Conservation (phyloP, 352 stramenopile genomes). For the Globisporangium nodosum region DNA sequence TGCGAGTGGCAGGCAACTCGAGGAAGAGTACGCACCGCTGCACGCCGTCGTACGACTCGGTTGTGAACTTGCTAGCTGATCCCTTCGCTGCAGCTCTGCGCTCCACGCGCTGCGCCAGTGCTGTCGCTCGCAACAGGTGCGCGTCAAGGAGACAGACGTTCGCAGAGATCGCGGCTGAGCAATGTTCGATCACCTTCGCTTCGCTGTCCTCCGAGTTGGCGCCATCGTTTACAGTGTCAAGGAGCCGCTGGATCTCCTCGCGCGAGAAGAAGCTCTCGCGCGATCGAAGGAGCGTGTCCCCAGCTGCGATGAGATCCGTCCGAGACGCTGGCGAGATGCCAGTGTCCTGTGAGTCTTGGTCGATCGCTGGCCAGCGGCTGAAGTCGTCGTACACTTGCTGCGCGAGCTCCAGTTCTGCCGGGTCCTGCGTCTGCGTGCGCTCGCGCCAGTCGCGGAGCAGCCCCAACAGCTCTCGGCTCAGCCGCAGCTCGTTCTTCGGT, state of each 20-base stretch:
- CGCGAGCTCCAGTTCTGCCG: constrained; percentile 20
- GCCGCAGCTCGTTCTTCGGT: constrained; percentile 24
- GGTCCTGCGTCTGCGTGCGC: constrained; percentile 14
- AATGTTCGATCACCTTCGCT: constrained; percentile 10
- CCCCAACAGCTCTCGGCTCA: constrained; percentile 25
- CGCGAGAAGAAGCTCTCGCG: constrained; percentile 7
- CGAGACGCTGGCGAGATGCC: too few relatives aligned
- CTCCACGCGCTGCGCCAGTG: constrained; percentile 6
- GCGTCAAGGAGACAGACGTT: constrained; percentile 14
- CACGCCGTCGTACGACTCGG: constrained; percentile 5
- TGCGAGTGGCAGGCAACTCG: too few relatives aligned
- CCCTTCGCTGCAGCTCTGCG: background rate
- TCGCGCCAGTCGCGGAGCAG: constrained; percentile 21
- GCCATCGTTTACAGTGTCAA: background rate
- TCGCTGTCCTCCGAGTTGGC: constrained; percentile 4
- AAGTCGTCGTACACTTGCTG: constrained; percentile 33
- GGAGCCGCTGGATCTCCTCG: constrained; percentile 3
- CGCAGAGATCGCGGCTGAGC: constrained; percentile 18
- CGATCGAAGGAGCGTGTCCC: background rate
- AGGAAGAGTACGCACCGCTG: constrained; percentile 3
- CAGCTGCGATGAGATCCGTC: too few relatives aligned
- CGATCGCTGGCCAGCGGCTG: constrained; percentile 31
- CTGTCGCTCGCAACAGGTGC: constrained; percentile 11
- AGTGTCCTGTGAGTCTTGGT: constrained; percentile 4
- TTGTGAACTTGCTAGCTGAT: background rate